These are phyloP conservation scores for Clarkia xantiana DNA, from an alignment of 345 rosid species.

Conservation along the genomic window DNA sequence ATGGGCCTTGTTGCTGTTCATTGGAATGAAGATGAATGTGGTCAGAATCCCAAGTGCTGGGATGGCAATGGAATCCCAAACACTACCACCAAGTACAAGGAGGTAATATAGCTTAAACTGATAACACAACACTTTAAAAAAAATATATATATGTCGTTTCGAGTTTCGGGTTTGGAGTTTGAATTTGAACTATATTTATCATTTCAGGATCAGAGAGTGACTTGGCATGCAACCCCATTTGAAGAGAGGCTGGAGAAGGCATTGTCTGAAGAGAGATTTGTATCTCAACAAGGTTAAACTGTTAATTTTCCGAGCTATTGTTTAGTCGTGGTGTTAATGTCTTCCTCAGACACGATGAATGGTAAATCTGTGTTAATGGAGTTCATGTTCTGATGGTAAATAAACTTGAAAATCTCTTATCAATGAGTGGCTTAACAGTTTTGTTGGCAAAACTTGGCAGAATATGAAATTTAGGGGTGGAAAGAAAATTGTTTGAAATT, in stretches of 20 bases:
- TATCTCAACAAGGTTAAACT: conserved; percentile 36
- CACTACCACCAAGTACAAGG: conserved; percentile 88
- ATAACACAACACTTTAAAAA: background rate
- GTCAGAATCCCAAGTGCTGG: conserved; percentile 74
- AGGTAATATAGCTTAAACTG: conserved; percentile 27
- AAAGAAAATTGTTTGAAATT: too few species aligned
- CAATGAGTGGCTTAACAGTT: too few species aligned
- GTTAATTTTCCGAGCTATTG: conserved; percentile 2
- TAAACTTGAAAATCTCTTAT: too few species aligned
- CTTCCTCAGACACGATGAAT: too few species aligned
- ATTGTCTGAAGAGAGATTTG: conserved; percentile 43
- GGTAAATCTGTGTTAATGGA: too few species aligned
- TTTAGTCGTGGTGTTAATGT: background rate
- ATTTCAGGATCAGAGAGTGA: conserved; percentile 85
- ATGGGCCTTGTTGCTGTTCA: conserved; percentile 86
- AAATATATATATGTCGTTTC: too few species aligned
- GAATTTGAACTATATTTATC: conserved; percentile 3
- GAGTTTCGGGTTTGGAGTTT: background rate
- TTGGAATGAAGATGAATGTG: conserved; percentile 52
- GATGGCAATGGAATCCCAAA: conserved; percentile 97
- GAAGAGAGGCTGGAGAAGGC: conserved; percentile 97
- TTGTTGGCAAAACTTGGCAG: too few species aligned
- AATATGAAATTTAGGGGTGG: too few species aligned
- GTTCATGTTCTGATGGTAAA: too few species aligned
- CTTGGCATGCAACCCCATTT: conserved; percentile 98